phyloP scores from a whole-genome alignment of 2,329 filamentous ascomycete genomes.

The Colletotrichum australisinense region DNA sequence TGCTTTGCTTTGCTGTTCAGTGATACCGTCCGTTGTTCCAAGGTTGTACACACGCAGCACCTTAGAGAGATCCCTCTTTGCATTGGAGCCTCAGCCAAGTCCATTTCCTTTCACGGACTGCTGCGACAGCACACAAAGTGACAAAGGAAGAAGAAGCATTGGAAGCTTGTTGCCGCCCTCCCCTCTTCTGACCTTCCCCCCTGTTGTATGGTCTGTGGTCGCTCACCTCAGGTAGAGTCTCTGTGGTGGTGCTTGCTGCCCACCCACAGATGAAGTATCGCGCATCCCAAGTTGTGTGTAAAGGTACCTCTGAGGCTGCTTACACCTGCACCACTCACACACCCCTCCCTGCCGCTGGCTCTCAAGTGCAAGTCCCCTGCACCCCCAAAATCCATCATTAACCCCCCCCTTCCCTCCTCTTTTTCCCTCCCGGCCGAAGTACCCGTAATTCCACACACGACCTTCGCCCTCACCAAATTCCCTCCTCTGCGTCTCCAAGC shows the following conservation, averaged over 20 bases:
- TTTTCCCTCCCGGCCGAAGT: constrained; percentile 9
- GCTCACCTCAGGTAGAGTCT: not conserved
- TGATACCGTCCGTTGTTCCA: not conserved
- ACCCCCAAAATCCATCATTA: constrained; percentile 34
- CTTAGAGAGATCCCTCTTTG: not conserved
- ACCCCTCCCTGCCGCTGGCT: not conserved
- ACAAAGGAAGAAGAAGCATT: not conserved
- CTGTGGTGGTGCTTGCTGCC: not conserved
- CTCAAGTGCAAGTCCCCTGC: not conserved
- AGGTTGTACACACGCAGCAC: not conserved
- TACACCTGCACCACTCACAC: not conserved
- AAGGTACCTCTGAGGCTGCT: constrained; percentile 17
- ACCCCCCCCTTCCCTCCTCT: constrained; percentile 32
- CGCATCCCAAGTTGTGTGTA: not conserved
- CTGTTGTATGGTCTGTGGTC: no score
- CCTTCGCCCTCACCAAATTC: constrained; percentile 19
- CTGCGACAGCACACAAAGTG: constrained; percentile 30
- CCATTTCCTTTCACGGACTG: constrained; percentile 23
- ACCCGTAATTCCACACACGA: constrained; percentile 27
- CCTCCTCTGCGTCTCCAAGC: constrained; percentile 13
- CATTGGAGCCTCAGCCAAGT: constrained; percentile 1
- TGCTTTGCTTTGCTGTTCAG: not conserved
- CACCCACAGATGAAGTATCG: not conserved
- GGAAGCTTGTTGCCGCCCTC: constrained; percentile 23
- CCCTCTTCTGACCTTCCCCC: not conserved